A percentile compares a stretch with the other conserved stretches of the same genome.
phyloP scores from a whole-genome alignment of 192 early-diverging fungal genomes.

The Backusella macrospora region DNA sequence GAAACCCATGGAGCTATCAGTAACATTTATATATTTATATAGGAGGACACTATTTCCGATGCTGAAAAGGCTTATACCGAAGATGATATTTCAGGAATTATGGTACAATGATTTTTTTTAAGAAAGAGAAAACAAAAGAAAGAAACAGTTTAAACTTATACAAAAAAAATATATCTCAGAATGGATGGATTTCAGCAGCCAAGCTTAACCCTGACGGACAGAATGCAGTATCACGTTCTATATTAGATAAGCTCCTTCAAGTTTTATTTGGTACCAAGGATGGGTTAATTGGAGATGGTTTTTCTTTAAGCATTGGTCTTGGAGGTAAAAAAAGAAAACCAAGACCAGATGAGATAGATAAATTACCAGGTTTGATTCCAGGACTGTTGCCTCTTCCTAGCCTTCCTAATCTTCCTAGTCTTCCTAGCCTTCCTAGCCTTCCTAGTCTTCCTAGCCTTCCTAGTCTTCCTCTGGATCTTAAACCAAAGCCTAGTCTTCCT shows the following conservation, averaged over 20 bases:
- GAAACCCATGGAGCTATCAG: background rate
- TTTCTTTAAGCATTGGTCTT: background rate
- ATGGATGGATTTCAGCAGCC: background rate
- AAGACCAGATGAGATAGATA: background rate
- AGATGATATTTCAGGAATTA: too few species aligned
- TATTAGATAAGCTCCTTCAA: background rate
- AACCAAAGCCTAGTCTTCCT: too few species aligned
- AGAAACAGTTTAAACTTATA: background rate
- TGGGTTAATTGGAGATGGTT: background rate
- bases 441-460: too few species aligned
- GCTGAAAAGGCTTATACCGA: too few species aligned
- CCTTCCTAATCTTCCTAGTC: too few species aligned
- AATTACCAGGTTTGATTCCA: too few species aligned
- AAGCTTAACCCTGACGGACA: background rate
- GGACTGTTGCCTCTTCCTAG: too few species aligned
- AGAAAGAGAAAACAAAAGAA: background rate
- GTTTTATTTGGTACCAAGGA: background rate
- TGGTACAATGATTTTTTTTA: too few species aligned
- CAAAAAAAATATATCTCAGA: background rate
- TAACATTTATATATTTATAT: background rate
- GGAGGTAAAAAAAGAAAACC: constrained; percentile 1
- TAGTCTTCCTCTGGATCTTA: too few species aligned
- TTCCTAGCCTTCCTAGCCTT: too few species aligned
- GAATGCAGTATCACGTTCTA: background rate
- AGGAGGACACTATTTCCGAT: too few species aligned